A percentile compares a stretch with the other conserved stretches of the same genome.
Conservation (phyloP, 371 early-diverging fungal genomes). For the Mortierella sp. region DNA sequence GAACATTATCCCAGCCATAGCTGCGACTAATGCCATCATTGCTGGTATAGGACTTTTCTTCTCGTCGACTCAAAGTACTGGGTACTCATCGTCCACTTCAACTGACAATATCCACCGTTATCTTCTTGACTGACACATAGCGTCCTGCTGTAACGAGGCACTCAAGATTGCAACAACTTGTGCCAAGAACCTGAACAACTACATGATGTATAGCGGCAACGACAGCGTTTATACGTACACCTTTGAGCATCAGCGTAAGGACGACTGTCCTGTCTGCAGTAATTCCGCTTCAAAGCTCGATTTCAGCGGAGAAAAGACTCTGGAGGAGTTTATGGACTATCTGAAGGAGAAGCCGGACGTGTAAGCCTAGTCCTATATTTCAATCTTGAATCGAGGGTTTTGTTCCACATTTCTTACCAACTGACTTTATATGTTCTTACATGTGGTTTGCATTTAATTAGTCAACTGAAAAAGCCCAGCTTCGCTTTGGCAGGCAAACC, state of each 20-base stretch:
- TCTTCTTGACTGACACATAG: conserved; percentile 54
- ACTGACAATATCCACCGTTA: not conserved
- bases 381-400: too few species aligned
- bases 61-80: not conserved
- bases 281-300: conserved; percentile 59
- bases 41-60: conserved; percentile 55
- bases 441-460: conserved; percentile 23
- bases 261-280: conserved; percentile 95
- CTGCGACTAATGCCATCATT: conserved; percentile 82
- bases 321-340: conserved; percentile 81
- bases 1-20: conserved; percentile 84
- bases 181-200: conserved; percentile 87
- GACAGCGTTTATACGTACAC: conserved; percentile 92
- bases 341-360: conserved; percentile 78
- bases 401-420: not conserved
- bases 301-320: conserved; percentile 61
- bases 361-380: conserved; percentile 59
- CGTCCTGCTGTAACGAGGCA: conserved; percentile 95
- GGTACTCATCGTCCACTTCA: not conserved
- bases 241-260: conserved; percentile 85
- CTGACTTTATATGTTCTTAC: not conserved
- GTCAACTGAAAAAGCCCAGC: conserved; percentile 86
- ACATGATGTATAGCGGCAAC: conserved; percentile 96
- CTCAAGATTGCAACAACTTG: conserved; percentile 89
- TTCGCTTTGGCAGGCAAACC: conserved; percentile 69